Evolutionary conservation across 768 basidiomycete genomes (phyloP).

Genomic region (Tricholoma bakamatsutake): DNA sequence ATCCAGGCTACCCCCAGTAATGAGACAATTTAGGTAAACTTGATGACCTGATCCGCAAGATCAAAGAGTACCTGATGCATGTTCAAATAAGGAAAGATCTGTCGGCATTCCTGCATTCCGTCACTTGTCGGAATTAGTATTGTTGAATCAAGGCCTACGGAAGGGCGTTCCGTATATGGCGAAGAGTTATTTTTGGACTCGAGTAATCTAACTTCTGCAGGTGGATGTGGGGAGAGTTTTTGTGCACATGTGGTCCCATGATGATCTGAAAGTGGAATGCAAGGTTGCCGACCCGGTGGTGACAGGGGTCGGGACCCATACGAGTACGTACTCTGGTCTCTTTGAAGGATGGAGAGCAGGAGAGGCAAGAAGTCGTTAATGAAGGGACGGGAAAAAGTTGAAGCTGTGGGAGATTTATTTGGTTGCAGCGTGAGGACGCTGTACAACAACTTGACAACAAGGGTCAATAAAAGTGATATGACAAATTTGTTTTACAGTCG

Average conservation of each 20-base stretch:
- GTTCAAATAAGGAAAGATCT: not conserved
- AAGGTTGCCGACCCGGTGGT: not conserved
- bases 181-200: not conserved
- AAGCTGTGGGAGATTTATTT: not conserved
- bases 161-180: not conserved
- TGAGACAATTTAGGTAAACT: not conserved
- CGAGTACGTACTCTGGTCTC: not conserved
- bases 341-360: too few species aligned
- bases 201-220: not conserved
- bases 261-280: not conserved
- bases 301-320: not conserved
- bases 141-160: not conserved
- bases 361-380: too few species aligned
- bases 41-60: not conserved
- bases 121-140: not conserved
- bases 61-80: not conserved
- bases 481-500: not conserved
- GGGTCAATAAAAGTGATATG: not conserved
- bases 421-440: not conserved
- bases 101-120: not conserved
- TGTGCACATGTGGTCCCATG: not conserved
- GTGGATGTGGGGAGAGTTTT: not conserved
- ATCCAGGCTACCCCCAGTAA: too few species aligned
- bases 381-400: not conserved
- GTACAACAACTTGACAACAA: conserved; percentile 7